These are phyloP conservation scores for Solanum arcanum DNA, from an alignment of 257 asterid genomes.

Conservation along the genomic window DNA sequence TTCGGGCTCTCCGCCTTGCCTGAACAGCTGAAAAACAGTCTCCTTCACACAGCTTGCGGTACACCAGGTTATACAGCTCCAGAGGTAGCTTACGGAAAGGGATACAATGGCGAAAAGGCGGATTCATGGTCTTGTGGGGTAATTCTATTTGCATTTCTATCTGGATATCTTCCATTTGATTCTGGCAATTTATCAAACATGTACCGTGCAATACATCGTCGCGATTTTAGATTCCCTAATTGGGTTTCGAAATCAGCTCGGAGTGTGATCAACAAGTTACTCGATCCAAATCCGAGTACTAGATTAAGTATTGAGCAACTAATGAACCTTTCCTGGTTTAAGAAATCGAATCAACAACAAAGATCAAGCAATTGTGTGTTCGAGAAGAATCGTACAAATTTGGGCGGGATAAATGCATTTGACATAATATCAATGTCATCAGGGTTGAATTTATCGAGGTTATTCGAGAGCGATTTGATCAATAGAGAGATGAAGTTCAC, in stretches of 20 bases:
- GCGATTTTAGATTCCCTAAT: conserved; percentile 41
- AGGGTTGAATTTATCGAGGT: conserved; percentile 60
- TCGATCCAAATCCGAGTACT: conserved; percentile 71
- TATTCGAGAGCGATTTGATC: conserved; percentile 36
- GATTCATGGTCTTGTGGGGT: conserved; percentile 96
- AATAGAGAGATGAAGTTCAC: conserved; percentile 62
- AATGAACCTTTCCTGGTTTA: conserved; percentile 55
- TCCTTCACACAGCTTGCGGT: conserved; percentile 70
- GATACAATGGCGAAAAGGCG: conserved; percentile 73
- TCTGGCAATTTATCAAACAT: conserved; percentile 49
- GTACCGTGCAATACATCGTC: conserved; percentile 65
- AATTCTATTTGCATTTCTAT: conserved; percentile 45
- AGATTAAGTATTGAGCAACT: conserved; percentile 53
- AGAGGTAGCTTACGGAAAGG: conserved; percentile 53
- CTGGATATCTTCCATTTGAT: conserved; percentile 57
- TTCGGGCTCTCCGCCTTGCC: conserved; percentile 86
- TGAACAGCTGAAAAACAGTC: conserved; percentile 50
- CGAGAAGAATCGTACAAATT: conserved; percentile 9
- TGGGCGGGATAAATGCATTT: conserved; percentile 47
- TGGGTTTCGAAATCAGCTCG: conserved; percentile 58
- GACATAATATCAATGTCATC: conserved; percentile 76
- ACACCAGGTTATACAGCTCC: conserved; percentile 94
- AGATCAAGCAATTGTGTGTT: neutral
- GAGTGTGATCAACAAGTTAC: conserved; percentile 30
- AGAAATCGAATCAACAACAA: conserved; percentile 18